Conservation (phyloP, 1,284 basidiomycete species). For the Fomitiporia mediterranea region DNA sequence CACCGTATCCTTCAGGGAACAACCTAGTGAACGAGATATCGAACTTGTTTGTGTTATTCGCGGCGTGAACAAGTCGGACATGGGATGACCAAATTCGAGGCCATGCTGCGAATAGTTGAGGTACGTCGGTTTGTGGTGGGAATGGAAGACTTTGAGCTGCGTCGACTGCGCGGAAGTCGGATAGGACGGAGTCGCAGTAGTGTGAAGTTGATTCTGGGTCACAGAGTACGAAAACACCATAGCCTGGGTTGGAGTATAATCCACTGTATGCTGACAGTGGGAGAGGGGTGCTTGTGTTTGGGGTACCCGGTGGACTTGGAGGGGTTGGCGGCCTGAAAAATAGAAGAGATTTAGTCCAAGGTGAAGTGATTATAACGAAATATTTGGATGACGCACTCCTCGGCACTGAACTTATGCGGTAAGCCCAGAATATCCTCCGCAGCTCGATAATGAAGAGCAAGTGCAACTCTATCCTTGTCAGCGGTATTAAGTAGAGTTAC, state of each 20-base stretch:
- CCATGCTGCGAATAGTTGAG: conserved; percentile 21
- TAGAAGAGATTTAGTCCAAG: background rate
- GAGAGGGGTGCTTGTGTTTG: conserved; percentile 7
- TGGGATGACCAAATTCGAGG: conserved; percentile 24
- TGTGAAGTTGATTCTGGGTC: conserved; percentile 18
- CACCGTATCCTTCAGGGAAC: conserved; percentile 27
- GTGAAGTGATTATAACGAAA: background rate
- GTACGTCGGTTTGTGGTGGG: conserved; percentile 1
- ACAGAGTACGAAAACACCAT: conserved; percentile 25
- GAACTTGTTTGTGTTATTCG: conserved; percentile 20
- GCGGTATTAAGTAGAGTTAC: conserved; percentile 30
- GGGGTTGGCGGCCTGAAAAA: background rate
- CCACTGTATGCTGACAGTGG: conserved; percentile 23
- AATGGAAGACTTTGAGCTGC: conserved; percentile 6
- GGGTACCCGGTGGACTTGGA: background rate
- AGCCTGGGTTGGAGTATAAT: conserved; percentile 24
- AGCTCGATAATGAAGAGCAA: background rate
- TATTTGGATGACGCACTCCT: background rate
- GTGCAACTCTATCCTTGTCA: conserved; percentile 12
- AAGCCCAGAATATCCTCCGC: conserved; percentile 6
- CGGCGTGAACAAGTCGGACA: conserved; percentile 20
- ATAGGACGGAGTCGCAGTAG: conserved; percentile 22
- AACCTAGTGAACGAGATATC: conserved; percentile 20
- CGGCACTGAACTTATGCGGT: background rate
- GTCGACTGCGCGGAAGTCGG: conserved; percentile 21